phyloP scores from a whole-genome alignment of 768 basidiomycete genomes.

The Trametes cubensis region DNA sequence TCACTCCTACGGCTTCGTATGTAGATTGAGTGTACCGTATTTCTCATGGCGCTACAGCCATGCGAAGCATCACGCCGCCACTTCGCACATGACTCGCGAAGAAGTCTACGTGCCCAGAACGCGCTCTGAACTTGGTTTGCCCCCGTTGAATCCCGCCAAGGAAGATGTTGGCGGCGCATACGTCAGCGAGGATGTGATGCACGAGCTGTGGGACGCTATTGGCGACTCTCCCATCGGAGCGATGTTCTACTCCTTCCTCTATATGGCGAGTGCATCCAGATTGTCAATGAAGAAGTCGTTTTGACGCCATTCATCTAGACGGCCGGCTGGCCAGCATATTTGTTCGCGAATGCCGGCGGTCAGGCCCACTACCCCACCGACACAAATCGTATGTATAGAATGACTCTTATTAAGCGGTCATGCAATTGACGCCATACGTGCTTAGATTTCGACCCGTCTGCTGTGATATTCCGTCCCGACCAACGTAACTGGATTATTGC shows the following conservation, averaged over 20 bases:
- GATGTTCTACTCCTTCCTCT: conserved; percentile 50
- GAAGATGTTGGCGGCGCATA: conserved; percentile 67
- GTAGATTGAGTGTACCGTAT: conserved; percentile 89
- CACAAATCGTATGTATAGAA: conserved; percentile 68
- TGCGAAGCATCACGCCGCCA: conserved; percentile 93
- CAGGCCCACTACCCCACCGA: conserved; percentile 76
- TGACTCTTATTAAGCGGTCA: too few species aligned
- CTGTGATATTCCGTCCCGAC: conserved; percentile 80
- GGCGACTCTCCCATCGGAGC: conserved; percentile 88
- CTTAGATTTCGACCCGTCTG: conserved; percentile 79
- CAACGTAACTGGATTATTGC: conserved; percentile 74
- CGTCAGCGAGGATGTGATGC: conserved; percentile 65
- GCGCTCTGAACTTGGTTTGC: conserved; percentile 66
- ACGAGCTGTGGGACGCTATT: conserved; percentile 80
- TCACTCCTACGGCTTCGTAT: neutral
- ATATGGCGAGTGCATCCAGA: conserved; percentile 51
- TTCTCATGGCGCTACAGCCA: conserved; percentile 96
- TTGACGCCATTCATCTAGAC: conserved; percentile 45
- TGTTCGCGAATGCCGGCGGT: conserved; percentile 81
- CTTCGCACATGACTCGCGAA: conserved; percentile 89
- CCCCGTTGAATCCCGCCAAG: conserved; percentile 62
- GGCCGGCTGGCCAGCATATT: conserved; percentile 84
- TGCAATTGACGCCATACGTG: neutral
- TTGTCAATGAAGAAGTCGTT: neutral
- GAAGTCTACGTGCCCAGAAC: conserved; percentile 94